Evolutionary conservation across 495 filamentous ascomycete species (phyloP).

Genomic region (Rhypophila decipiens): DNA sequence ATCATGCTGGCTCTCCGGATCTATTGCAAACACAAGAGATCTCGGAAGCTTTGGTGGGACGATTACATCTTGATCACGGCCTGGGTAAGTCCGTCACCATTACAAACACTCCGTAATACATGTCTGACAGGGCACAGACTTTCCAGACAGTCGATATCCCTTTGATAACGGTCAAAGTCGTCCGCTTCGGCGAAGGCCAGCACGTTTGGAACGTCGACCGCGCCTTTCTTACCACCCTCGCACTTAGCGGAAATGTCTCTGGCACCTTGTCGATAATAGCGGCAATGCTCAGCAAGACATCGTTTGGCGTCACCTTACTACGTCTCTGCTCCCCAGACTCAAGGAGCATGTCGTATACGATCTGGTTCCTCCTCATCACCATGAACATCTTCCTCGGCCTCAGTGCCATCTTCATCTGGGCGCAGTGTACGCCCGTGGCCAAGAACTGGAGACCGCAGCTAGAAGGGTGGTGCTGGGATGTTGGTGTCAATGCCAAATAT

Average conservation of each 20-base stretch:
- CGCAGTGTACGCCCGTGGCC: constrained; percentile 25
- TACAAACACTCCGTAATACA: not conserved
- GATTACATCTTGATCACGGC: constrained; percentile 10
- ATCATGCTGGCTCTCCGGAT: constrained; percentile 14
- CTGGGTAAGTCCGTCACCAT: constrained; percentile 8
- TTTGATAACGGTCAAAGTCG: constrained; percentile 6
- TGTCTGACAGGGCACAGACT: not conserved
- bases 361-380: constrained; percentile 24
- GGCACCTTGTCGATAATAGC: constrained; percentile 14
- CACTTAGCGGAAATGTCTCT: constrained; percentile 10
- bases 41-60: constrained; percentile 16
- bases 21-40: constrained; percentile 13
- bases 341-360: not conserved
- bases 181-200: constrained; percentile 12
- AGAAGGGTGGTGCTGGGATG: constrained; percentile 23
- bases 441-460: constrained; percentile 22
- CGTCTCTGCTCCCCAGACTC: not conserved
- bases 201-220: constrained; percentile 3
- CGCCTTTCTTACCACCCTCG: constrained; percentile 2
- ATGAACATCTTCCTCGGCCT: constrained; percentile 30
- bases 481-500: constrained; percentile 1
- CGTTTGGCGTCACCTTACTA: constrained; percentile 21
- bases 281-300: constrained; percentile 21
- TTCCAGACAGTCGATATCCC: constrained; percentile 1
- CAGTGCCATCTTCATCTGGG: constrained; percentile 28